These are phyloP conservation scores for Tolypocladium sp. DNA, from an alignment of 2,329 filamentous ascomycete genomes.

Conservation along the genomic window DNA sequence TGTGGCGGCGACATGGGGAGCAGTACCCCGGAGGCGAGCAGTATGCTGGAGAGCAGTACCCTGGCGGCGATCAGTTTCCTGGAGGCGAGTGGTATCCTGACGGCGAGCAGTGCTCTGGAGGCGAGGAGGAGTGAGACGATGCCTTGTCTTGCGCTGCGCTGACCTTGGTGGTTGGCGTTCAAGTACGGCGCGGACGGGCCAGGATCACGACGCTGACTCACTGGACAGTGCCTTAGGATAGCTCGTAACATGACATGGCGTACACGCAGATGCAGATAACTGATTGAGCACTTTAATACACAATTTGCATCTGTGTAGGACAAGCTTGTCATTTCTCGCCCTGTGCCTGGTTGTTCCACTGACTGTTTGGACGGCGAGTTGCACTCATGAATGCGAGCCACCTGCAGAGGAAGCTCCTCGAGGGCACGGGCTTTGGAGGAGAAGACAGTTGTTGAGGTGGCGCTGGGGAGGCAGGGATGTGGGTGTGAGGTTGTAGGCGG, in stretches of 20 bases:
- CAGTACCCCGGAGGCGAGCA: background rate
- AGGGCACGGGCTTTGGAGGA: background rate
- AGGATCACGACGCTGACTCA: background rate
- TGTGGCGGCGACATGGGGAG: background rate
- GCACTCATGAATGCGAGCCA: no score
- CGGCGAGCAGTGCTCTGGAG: no score
- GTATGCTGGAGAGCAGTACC: background rate
- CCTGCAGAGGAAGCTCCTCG: background rate
- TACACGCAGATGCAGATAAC: background rate
- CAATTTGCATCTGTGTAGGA: background rate
- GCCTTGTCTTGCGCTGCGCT: background rate
- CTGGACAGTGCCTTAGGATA: background rate
- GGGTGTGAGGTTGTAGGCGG: background rate
- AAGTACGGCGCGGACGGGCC: background rate
- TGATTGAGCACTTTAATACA: background rate
- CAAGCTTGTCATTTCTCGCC: background rate
- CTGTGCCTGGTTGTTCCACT: background rate
- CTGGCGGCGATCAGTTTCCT: no score
- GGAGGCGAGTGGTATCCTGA: no score
- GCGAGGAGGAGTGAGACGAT: background rate
- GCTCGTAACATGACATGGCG: background rate
- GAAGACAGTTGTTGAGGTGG: background rate
- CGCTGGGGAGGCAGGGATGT: background rate
- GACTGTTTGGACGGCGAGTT: background rate
- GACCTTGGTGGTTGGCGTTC: background rate